These are phyloP conservation scores for Globisporangium okanoganense DNA, from an alignment of 352 stramenopile species.

Conservation along the genomic window DNA sequence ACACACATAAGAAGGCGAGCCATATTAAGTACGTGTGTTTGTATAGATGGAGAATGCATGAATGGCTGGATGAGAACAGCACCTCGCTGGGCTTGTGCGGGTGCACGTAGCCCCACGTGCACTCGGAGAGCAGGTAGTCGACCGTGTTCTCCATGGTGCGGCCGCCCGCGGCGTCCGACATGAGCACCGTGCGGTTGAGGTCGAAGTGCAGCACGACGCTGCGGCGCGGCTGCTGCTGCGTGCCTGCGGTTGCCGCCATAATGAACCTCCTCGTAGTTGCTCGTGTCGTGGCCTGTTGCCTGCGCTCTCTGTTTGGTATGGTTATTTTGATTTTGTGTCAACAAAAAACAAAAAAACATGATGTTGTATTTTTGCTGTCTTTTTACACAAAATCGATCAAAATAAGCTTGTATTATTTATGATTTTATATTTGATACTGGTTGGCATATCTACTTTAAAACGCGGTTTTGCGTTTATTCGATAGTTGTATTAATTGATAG, in stretches of 20 bases:
- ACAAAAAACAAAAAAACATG: no score
- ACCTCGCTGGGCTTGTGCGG: slow-evolving; percentile 24
- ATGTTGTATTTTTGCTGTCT: no score
- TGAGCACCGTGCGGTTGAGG: slow-evolving; percentile 87
- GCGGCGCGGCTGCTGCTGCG: slow-evolving; percentile 23
- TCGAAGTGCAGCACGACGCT: slow-evolving; percentile 84
- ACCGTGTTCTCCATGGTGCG: slow-evolving; percentile 88
- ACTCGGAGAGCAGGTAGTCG: slow-evolving; percentile 83
- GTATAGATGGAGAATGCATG: neutral
- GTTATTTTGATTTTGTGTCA: no score
- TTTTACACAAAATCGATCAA: no score
- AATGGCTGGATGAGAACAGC: no score
- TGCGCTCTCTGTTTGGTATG: no score
- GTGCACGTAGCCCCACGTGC: slow-evolving; percentile 64
- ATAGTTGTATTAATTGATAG: no score
- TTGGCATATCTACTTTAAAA: no score
- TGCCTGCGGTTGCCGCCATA: neutral
- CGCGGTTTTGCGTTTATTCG: no score
- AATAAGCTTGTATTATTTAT: no score
- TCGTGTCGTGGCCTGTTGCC: neutral
- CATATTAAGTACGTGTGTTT: neutral
- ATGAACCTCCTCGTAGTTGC: neutral
- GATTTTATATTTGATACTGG: no score
- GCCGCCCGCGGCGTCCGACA: slow-evolving; percentile 84
- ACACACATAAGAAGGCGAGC: neutral